Percentiles rank a stretch among this genome's conserved stretches.
phyloP scores from a whole-genome alignment of 768 basidiomycete species.

The Trametes sanguinea region DNA sequence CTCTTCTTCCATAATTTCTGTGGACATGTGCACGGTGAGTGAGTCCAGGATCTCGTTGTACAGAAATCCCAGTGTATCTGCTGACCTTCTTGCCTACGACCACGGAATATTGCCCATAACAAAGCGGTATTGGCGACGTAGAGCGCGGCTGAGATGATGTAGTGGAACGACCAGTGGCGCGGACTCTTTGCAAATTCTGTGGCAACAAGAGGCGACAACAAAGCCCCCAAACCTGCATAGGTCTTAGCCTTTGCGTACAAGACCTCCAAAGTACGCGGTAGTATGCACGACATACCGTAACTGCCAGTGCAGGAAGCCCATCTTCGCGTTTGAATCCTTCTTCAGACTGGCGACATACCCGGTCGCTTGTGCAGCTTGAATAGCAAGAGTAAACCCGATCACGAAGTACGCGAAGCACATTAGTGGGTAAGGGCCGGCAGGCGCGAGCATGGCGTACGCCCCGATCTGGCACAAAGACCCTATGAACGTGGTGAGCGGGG shows the following conservation, averaged over 20 bases:
- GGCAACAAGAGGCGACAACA: slow-evolving; percentile 51
- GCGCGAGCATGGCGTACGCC: slow-evolving; percentile 53
- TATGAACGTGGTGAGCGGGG: slow-evolving; percentile 18
- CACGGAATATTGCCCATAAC: slow-evolving; percentile 29
- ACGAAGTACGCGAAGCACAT: slow-evolving; percentile 51
- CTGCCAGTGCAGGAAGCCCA: slow-evolving; percentile 68
- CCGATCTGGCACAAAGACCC: slow-evolving; percentile 54
- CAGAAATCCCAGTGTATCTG: neutral
- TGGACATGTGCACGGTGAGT: neutral
- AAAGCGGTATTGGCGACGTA: slow-evolving; percentile 24
- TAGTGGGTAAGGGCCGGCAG: slow-evolving; percentile 62
- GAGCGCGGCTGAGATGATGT: slow-evolving; percentile 37
- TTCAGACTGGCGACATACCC: slow-evolving; percentile 64
- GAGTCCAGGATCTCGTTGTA: neutral
- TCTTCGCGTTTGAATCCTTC: slow-evolving; percentile 56
- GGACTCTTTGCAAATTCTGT: slow-evolving; percentile 51
- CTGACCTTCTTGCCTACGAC: slow-evolving; percentile 34
- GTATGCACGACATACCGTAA: slow-evolving; percentile 46
- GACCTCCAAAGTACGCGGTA: too few relatives aligned
- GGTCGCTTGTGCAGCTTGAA: slow-evolving; percentile 69
- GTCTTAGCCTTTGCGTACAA: too few relatives aligned
- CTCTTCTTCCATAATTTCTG: slow-evolving; percentile 33
- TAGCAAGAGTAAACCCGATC: slow-evolving; percentile 47
- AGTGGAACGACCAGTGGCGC: slow-evolving; percentile 48
- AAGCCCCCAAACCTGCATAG: slow-evolving; percentile 54